phyloP scores from a whole-genome alignment of 495 filamentous ascomycete species.

The Pyrenula aspistea region DNA sequence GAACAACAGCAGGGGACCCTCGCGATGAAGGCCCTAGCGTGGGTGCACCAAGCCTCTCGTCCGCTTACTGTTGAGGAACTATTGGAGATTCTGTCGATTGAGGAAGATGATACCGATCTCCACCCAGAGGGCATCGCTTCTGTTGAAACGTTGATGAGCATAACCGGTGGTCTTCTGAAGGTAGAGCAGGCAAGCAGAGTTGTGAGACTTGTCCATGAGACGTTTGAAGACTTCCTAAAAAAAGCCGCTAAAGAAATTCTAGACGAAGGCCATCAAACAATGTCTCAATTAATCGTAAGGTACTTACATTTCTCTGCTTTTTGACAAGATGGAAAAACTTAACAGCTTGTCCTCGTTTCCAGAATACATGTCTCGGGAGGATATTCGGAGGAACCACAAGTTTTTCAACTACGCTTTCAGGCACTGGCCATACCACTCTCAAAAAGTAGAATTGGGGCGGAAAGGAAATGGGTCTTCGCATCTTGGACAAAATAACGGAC shows the following conservation, averaged over 20 bases:
- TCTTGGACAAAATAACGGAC: background rate
- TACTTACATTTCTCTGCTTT: too few species aligned
- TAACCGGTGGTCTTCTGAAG: conserved; percentile 13
- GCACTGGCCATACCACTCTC: background rate
- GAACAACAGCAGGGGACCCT: conserved; percentile 1
- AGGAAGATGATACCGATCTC: conserved; percentile 6
- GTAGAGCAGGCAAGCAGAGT: conserved; percentile 6
- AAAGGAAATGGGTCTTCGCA: too few species aligned
- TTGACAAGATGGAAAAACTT: too few species aligned
- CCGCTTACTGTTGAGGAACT: conserved; percentile 7
- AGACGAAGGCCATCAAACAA: too few species aligned
- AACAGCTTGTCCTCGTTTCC: background rate
- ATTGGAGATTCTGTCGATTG: conserved; percentile 13
- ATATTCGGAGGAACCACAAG: background rate
- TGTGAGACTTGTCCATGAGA: conserved; percentile 14
- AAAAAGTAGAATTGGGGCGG: background rate
- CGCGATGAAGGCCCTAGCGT: conserved; percentile 7
- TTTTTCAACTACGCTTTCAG: background rate
- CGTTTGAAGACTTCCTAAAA: conserved; percentile 10
- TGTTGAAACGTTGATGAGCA: conserved; percentile 3
- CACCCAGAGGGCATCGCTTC: conserved; percentile 9
- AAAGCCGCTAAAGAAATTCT: too few species aligned
- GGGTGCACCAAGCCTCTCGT: conserved; percentile 9
- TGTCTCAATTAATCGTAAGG: too few species aligned
- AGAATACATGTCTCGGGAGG: background rate